phyloP scores from a whole-genome alignment of 2,329 filamentous ascomycete species.

The Ophiostoma himal-ulmi region DNA sequence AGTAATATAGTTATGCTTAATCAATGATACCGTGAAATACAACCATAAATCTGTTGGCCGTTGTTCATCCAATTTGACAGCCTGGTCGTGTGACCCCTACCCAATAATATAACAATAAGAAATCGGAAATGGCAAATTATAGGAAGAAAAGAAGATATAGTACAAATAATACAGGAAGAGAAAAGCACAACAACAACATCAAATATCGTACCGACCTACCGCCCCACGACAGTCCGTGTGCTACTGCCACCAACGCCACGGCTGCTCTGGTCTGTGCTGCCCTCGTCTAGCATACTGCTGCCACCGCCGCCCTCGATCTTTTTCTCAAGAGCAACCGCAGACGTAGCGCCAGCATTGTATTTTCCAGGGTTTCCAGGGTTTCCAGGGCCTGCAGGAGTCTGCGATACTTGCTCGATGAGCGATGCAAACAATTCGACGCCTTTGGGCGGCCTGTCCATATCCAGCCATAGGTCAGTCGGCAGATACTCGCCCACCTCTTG shows the following conservation, averaged over 20 bases:
- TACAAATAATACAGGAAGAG: background rate
- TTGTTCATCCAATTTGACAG: background rate
- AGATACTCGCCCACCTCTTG: slow-evolving; percentile 79
- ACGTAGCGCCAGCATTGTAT: background rate
- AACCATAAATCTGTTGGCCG: background rate
- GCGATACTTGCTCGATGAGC: background rate
- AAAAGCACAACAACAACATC: background rate
- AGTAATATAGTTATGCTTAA: background rate
- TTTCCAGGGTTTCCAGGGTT: background rate
- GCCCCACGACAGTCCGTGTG: slow-evolving; percentile 23
- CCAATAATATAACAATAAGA: background rate
- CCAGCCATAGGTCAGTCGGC: slow-evolving; percentile 81
- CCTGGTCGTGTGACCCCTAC: background rate
- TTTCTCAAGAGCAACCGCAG: background rate
- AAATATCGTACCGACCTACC: background rate
- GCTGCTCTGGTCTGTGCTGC: slow-evolving; percentile 17
- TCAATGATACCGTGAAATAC: background rate
- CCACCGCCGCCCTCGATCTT: background rate
- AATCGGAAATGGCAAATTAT: background rate
- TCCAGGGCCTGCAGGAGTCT: too few species aligned
- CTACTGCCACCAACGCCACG: slow-evolving; percentile 25
- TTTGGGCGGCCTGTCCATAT: slow-evolving; percentile 56
- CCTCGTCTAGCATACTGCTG: slow-evolving; percentile 12
- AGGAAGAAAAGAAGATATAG: background rate
- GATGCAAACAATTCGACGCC: slow-evolving; percentile 42